Evolutionary conservation across 306 rosid species (phyloP).

Genomic region (Benincasa hispida): DNA sequence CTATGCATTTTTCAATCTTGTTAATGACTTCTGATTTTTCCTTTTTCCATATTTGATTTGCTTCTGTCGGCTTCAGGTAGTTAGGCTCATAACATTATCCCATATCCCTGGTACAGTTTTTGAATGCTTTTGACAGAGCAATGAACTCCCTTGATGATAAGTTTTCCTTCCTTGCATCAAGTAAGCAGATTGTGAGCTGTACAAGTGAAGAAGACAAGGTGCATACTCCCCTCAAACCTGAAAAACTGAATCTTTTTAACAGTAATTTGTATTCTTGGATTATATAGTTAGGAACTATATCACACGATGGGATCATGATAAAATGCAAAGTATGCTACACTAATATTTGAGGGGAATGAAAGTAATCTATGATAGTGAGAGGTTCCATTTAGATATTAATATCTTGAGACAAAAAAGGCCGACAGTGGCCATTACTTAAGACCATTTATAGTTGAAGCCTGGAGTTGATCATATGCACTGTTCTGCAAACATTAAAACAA

Average conservation of each 20-base stretch:
- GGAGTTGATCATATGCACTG: neutral
- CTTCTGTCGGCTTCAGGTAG: neutral
- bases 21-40: neutral
- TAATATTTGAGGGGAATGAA: neutral
- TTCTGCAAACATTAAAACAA: too few relatives aligned
- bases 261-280: constrained; percentile 1
- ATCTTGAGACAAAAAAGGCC: neutral
- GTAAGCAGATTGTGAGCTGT: constrained; percentile 83
- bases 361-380: neutral
- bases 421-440: neutral
- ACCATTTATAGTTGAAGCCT: neutral
- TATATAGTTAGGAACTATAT: neutral
- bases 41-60: neutral
- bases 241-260: neutral
- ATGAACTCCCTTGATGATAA: constrained; percentile 86
- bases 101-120: constrained; percentile 43
- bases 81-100: neutral
- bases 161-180: constrained; percentile 59
- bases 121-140: constrained; percentile 87
- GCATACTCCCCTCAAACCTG: constrained; percentile 9
- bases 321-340: neutral
- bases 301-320: neutral
- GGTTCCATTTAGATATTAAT: neutral
- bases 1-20: neutral
- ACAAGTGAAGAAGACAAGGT: constrained; percentile 75